Conservation (phyloP, 2,329 filamentous ascomycete genomes). For the Xylariaceae sp. region DNA sequence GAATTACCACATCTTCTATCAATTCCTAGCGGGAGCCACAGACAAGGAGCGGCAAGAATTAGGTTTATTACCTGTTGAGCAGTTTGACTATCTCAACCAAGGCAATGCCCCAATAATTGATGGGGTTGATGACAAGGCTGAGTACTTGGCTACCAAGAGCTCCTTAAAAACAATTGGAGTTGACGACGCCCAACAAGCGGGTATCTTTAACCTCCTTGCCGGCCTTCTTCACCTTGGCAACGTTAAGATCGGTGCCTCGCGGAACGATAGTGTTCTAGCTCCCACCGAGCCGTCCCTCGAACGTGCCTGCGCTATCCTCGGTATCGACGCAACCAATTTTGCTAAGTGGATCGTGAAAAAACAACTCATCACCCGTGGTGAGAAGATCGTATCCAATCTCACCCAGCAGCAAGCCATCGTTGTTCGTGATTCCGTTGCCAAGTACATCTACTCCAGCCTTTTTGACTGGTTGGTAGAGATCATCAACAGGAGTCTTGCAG, state of each 20-base stretch:
- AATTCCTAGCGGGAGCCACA: conserved; percentile 89
- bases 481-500: conserved; percentile 89
- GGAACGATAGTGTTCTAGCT: conserved; percentile 84
- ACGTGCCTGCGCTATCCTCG: conserved; percentile 82
- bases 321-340: conserved; percentile 85
- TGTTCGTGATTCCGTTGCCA: conserved; percentile 95
- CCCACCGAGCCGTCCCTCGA: conserved; percentile 81
- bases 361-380: conserved; percentile 91
- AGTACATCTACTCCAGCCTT: conserved; percentile 97
- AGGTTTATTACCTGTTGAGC: conserved; percentile 78
- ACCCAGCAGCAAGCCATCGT: conserved; percentile 92
- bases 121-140: conserved; percentile 92
- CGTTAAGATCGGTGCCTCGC: conserved; percentile 89
- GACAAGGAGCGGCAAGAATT: conserved; percentile 82
- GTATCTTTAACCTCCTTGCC: conserved; percentile 89
- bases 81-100: conserved; percentile 96
- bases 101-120: conserved; percentile 90
- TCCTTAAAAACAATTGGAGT: conserved; percentile 91
- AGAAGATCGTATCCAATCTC: conserved; percentile 96
- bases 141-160: conserved; percentile 86
- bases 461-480: conserved; percentile 99
- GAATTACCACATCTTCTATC: conserved; percentile 99
- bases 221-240: conserved; percentile 94
- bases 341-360: conserved; percentile 99
- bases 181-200: conserved; percentile 70